These are phyloP conservation scores for Tolypocladium endophyticum DNA, from an alignment of 2,329 filamentous ascomycete genomes.

Conservation along the genomic window DNA sequence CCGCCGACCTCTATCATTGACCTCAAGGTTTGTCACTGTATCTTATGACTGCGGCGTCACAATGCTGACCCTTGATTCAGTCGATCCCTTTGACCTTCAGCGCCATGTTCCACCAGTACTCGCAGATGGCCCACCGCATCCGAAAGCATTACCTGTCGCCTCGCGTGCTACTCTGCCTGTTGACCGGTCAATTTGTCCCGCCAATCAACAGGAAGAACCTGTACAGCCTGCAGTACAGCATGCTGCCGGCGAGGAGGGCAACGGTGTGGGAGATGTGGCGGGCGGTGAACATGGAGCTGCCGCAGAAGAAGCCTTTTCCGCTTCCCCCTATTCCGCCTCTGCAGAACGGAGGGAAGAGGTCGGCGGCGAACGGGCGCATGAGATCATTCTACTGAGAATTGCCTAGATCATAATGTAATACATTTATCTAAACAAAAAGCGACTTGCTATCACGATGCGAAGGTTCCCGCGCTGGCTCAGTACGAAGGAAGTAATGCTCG, in stretches of 20 bases:
- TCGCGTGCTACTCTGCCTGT: slow-evolving; percentile 74
- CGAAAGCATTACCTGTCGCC: slow-evolving; percentile 92
- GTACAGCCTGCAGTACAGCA: slow-evolving; percentile 95
- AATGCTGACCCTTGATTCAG: slow-evolving; percentile 26
- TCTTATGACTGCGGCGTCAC: neutral
- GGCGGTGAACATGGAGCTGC: slow-evolving; percentile 44
- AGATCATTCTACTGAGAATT: slow-evolving; percentile 8
- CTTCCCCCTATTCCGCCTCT: slow-evolving; percentile 22
- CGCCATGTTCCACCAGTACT: slow-evolving; percentile 97
- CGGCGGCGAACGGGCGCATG: slow-evolving; percentile 16
- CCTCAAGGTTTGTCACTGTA: slow-evolving; percentile 53
- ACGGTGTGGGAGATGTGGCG: slow-evolving; percentile 82
- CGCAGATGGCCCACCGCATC: slow-evolving; percentile 84
- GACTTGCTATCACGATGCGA: neutral
- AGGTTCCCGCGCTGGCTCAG: neutral
- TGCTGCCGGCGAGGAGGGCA: slow-evolving; percentile 76
- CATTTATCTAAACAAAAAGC: too few species aligned
- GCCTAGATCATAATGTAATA: neutral
- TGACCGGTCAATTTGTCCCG: slow-evolving; percentile 86
- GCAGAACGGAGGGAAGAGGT: slow-evolving; percentile 19
- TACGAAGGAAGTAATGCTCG: neutral
- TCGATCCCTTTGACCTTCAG: slow-evolving; percentile 81
- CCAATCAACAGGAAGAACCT: slow-evolving; percentile 90
- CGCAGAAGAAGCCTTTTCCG: slow-evolving; percentile 31
- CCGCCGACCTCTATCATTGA: slow-evolving; percentile 72